These are phyloP conservation scores for Puccinia novopanici DNA, from an alignment of 1,284 basidiomycete genomes.

Conservation along the genomic window DNA sequence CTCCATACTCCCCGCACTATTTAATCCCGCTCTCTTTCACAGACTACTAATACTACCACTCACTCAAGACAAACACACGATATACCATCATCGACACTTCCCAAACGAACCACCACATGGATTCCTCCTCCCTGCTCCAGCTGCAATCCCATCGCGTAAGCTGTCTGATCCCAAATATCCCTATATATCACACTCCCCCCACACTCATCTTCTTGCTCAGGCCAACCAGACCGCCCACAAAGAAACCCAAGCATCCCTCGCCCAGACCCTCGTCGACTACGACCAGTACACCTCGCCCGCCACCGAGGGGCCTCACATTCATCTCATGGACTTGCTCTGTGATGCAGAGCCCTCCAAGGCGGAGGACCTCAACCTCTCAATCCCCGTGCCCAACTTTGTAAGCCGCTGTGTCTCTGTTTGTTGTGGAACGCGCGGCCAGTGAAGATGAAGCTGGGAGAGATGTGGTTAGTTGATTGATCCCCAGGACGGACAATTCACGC, in stretches of 20 bases:
- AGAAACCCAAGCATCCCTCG: not conserved
- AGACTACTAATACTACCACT: no score
- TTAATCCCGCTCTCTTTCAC: no score
- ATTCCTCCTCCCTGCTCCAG: slow-evolving; percentile 15
- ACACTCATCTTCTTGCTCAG: not conserved
- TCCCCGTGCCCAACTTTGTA: slow-evolving; percentile 36
- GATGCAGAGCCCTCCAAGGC: not conserved
- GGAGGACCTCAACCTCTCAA: slow-evolving; percentile 6
- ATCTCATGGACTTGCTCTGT: not conserved
- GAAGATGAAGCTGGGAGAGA: no score
- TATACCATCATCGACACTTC: no score
- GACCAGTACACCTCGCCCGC: not conserved
- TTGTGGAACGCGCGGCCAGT: no score
- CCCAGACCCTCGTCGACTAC: not conserved
- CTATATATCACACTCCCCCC: no score
- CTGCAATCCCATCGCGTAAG: slow-evolving; percentile 18
- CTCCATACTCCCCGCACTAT: no score
- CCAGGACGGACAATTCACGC: slow-evolving; percentile 37
- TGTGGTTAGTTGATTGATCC: slow-evolving; percentile 21
- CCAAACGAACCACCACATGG: no score
- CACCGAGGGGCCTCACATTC: not conserved
- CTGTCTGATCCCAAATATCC: not conserved
- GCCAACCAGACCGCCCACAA: not conserved
- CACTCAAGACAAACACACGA: no score
- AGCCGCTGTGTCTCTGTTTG: not conserved